phyloP scores from a whole-genome alignment of 441 rosid species.

The Eruca vesicaria region DNA sequence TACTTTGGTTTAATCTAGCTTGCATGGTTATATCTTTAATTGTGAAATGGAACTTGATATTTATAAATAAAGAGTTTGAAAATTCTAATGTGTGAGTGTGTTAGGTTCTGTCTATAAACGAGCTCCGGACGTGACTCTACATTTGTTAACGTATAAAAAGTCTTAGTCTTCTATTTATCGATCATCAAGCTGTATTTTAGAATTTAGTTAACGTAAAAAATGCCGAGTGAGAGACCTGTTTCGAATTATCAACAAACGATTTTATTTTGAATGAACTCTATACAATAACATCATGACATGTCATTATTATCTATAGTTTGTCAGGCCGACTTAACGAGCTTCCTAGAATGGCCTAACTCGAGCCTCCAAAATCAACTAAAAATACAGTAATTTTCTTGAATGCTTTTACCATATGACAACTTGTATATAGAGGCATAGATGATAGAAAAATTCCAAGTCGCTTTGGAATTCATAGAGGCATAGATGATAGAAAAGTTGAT shows the following conservation, averaged over 20 bases:
- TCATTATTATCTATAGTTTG: neutral
- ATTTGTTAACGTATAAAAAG: slow-evolving; percentile 14
- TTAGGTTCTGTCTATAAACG: slow-evolving; percentile 21
- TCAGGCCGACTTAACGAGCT: neutral
- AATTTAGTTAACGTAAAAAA: neutral
- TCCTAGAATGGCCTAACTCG: neutral
- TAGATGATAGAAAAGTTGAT: neutral
- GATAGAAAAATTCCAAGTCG: neutral
- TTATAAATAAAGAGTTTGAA: neutral
- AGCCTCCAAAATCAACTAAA: neutral
- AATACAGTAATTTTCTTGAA: neutral
- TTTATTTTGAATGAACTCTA: neutral
- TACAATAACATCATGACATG: slow-evolving; percentile 10
- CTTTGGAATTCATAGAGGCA: neutral
- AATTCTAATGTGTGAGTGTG: slow-evolving; percentile 14
- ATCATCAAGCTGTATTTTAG: slow-evolving; percentile 7
- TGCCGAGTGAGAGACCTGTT: neutral
- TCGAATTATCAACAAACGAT: neutral
- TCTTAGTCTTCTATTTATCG: slow-evolving; percentile 2
- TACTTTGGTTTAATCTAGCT: slow-evolving; percentile 6
- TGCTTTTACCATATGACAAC: neutral
- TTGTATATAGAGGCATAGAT: too few species aligned
- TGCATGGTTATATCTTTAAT: neutral
- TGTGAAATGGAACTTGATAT: neutral
- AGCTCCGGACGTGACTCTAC: slow-evolving; percentile 14